Evolutionary conservation across 2,329 filamentous ascomycete species (phyloP).

Genomic region (Hypoxylon rubiginosum): DNA sequence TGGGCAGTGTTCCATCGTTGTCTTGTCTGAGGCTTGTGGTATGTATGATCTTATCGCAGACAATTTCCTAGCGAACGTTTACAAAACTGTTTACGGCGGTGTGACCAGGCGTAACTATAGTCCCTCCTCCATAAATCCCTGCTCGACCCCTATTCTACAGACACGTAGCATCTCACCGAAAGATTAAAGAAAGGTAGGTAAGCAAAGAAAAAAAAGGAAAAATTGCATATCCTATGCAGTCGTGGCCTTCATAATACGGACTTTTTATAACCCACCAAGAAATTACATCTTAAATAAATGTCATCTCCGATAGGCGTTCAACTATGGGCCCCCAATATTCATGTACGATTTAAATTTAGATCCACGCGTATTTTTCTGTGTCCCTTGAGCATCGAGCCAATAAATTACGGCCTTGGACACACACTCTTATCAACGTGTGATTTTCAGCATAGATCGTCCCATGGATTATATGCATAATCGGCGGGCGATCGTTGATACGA

Average conservation of each 20-base stretch:
- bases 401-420: background rate
- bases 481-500: background rate
- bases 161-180: background rate
- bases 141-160: background rate
- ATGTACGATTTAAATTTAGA: constrained; percentile 24
- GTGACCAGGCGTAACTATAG: background rate
- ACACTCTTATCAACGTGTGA: constrained; percentile 1
- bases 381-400: constrained; percentile 4
- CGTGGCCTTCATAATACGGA: constrained; percentile 2
- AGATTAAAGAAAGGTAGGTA: background rate
- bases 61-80: constrained; percentile 5
- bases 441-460: background rate
- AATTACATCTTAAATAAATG: constrained; percentile 7
- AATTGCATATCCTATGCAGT: background rate
- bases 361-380: constrained; percentile 5
- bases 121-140: background rate
- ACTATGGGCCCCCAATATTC: constrained; percentile 8
- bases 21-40: constrained; percentile 9
- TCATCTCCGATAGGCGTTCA: constrained; percentile 1
- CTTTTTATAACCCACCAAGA: constrained; percentile 1
- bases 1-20: constrained; percentile 4
- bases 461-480: background rate
- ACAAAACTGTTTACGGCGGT: background rate
- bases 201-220: background rate
- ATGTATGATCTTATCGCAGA: constrained; percentile 12